Base-by-base conservation (phyloP, 2,329 filamentous ascomycete species). In the Cercospora janseana region DNA sequence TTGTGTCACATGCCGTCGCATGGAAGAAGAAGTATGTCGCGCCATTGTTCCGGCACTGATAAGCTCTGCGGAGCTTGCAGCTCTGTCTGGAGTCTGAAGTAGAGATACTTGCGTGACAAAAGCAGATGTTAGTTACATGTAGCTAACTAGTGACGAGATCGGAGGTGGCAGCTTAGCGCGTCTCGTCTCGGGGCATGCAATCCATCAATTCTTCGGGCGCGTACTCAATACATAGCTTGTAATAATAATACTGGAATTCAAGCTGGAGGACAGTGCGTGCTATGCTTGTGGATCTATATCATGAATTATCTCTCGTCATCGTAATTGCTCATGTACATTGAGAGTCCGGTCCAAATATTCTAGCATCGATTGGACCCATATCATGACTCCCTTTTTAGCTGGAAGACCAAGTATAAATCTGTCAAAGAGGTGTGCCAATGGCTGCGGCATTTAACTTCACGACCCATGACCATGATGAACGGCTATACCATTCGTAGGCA, bases 401-500 rank as follows among this genome's bases (percentile, higher is more conserved):
- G n/a, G n/a, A n/a, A n/a, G n/a, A n/a, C n/a, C n/a, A n/a, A n/a
- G n/a, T n/a, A n/a, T n/a, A n/a, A n/a, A n/a, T n/a, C n/a, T n/a
- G n/a, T n/a, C n/a, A n/a, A 40, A 40, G 24, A 23, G 20, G 34
- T 38, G 18, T 38, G 26, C 26, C 35, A 38, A 38, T n/a, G 13
- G 10, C 20, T 9, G 35, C 12, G 13, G 12, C 12, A 12, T n/a
- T 7, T 23, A 24, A 24, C 13, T 23, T 43, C 40, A 43, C 28
- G 40, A 16, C 8, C 23, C 13, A 6, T 43, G 23, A 13, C 27
- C 40, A 31, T 45, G 48, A 20, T 37, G 26, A 15, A 5, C 18
- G 9, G 21, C n/a, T 23, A 53, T 49, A 9, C 55, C 55, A 16
- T 45, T 24, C 3, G 34, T 42, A 8, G 46, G 35, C 24, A 52